Evolutionary conservation across 225 moss, liverwort and hornwort genomes (phyloP).

Genomic region (Pseudisothecium myosuroides): DNA sequence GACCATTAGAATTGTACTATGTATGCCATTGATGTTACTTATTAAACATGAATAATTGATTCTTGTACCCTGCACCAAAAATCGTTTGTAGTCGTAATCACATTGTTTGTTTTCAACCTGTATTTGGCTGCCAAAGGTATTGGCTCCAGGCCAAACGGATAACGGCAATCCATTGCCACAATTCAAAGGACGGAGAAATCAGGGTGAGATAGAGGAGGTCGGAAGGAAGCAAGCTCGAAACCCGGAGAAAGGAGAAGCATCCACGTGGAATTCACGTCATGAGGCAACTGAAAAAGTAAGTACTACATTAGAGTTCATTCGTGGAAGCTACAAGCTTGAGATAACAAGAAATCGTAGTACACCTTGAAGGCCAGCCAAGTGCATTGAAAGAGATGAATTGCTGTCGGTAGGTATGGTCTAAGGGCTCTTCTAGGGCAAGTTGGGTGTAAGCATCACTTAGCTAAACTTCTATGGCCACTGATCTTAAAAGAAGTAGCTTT

Average conservation of each 20-base stretch:
- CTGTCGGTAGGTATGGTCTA: background rate
- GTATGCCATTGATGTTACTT: background rate
- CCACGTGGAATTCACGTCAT: background rate
- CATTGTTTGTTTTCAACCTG: background rate
- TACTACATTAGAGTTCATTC: background rate
- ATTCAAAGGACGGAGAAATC: background rate
- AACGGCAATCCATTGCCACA: background rate
- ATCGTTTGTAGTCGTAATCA: background rate
- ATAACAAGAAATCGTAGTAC: background rate
- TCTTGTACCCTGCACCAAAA: background rate
- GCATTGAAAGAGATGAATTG: background rate
- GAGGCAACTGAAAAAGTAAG: background rate
- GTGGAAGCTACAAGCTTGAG: background rate
- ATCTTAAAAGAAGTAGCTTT: background rate
- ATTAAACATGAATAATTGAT: background rate
- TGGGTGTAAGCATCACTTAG: no score
- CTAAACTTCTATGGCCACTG: no score
- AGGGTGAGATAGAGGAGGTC: background rate
- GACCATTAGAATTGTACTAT: background rate
- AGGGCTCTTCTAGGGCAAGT: no score
- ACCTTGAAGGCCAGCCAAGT: background rate
- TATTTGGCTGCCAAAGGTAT: background rate
- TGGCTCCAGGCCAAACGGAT: background rate
- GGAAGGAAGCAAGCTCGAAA: background rate
- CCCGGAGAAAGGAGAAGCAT: background rate